These are phyloP conservation scores for Rauvolfia tetraphylla DNA, from an alignment of 257 asterid species.

Conservation along the genomic window DNA sequence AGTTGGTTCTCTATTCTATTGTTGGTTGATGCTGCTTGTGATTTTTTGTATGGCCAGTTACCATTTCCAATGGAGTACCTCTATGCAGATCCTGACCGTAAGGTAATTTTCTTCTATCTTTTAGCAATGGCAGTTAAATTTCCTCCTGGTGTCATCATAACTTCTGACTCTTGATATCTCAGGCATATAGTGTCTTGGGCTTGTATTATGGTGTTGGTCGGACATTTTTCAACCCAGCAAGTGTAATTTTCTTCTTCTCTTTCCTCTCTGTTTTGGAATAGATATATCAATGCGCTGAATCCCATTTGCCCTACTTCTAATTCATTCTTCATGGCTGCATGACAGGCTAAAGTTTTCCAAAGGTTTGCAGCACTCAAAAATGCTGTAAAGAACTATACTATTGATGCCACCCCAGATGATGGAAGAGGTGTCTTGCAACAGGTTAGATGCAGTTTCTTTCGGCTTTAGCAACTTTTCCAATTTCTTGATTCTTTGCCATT, in stretches of 20 bases:
- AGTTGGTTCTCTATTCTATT: neutral
- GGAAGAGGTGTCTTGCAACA: conserved; percentile 80
- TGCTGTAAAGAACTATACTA: conserved; percentile 72
- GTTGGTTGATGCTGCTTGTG: conserved; percentile 17
- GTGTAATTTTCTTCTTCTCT: conserved; percentile 37
- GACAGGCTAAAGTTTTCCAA: conserved; percentile 64
- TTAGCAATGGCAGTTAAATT: neutral
- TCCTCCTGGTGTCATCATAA: conserved; percentile 3
- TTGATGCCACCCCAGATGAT: conserved; percentile 79
- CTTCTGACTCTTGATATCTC: conserved; percentile 22
- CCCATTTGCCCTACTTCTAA: neutral
- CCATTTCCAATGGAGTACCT: conserved; percentile 86
- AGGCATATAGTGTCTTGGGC: conserved; percentile 82
- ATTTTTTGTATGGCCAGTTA: conserved; percentile 40
- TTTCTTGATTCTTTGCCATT: neutral
- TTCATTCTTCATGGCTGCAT: conserved; percentile 4
- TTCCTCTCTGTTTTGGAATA: neutral
- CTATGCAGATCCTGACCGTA: conserved; percentile 76
- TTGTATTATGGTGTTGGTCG: conserved; percentile 78
- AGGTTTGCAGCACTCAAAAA: conserved; percentile 47
- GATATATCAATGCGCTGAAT: neutral
- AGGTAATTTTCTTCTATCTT: conserved; percentile 36
- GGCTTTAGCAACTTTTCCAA: too few relatives aligned
- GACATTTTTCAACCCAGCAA: conserved; percentile 84
- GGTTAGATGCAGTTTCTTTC: conserved; percentile 34